phyloP scores from a whole-genome alignment of 805 yeast species.

The Metschnikowia chrysomelidarum region DNA sequence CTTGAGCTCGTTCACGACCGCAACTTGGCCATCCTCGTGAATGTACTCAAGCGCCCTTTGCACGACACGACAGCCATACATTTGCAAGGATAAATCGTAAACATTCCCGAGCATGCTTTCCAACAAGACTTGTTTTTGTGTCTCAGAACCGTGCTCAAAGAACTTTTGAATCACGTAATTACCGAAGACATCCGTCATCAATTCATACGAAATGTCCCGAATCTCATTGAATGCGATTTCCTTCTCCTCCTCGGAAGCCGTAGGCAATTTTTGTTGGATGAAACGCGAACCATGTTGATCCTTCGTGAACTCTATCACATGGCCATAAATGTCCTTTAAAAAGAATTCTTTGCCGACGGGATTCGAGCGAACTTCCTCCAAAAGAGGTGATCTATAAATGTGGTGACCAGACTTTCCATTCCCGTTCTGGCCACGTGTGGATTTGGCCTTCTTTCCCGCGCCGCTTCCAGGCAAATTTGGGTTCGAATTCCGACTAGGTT shows the following conservation, averaged over 20 bases:
- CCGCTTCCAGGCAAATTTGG: conserved; percentile 5
- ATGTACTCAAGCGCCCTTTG: conserved; percentile 87
- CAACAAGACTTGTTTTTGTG: conserved; percentile 68
- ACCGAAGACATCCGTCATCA: conserved; percentile 97
- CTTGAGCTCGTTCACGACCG: conserved; percentile 67
- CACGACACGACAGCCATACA: conserved; percentile 98
- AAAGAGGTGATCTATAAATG: conserved; percentile 70
- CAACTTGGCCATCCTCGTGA: conserved; percentile 59
- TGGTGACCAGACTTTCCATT: conserved; percentile 35
- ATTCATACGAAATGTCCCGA: conserved; percentile 64
- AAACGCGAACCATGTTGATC: conserved; percentile 98
- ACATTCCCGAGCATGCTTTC: conserved; percentile 73
- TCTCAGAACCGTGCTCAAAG: conserved; percentile 75
- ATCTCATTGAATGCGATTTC: conserved; percentile 84
- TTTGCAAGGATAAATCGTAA: conserved; percentile 76
- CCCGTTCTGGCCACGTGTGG: conserved; percentile 15
- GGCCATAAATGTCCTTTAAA: conserved; percentile 77
- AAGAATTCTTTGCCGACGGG: conserved; percentile 55
- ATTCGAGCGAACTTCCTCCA: conserved; percentile 81
- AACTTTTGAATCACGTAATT: conserved; percentile 94
- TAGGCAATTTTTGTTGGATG: conserved; percentile 82
- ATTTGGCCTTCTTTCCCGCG: conserved; percentile 15
- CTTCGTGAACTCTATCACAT: conserved; percentile 85
- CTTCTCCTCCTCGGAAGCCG: conserved; percentile 63
- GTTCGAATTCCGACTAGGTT: not conserved